Conservation (phyloP, 2,329 filamentous ascomycete species). For the Incumbomyces lentus region DNA sequence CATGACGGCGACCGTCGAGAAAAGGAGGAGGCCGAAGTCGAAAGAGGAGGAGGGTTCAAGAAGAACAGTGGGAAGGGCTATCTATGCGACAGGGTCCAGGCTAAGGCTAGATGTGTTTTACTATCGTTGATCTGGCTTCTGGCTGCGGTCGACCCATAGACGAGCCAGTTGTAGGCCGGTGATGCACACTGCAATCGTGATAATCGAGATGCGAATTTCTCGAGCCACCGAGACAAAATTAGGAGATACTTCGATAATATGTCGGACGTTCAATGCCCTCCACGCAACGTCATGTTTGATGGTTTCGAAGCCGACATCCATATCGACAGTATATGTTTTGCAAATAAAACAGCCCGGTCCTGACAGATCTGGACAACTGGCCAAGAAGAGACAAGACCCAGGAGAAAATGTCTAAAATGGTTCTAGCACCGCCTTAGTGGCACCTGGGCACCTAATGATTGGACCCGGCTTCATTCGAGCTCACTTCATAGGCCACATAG, state of each 20-base stretch:
- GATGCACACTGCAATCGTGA: slow-evolving; percentile 41
- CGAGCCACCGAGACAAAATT: slow-evolving; percentile 39
- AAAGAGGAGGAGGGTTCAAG: too few species aligned
- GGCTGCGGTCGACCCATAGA: slow-evolving; percentile 2
- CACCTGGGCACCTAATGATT: background rate
- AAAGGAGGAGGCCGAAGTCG: background rate
- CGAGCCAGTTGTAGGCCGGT: slow-evolving; percentile 17
- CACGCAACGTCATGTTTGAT: slow-evolving; percentile 38
- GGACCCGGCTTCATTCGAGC: slow-evolving; percentile 1
- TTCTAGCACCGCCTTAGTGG: slow-evolving; percentile 2
- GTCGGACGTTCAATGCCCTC: slow-evolving; percentile 36
- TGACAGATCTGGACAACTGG: background rate
- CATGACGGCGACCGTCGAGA: background rate
- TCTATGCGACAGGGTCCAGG: too few species aligned
- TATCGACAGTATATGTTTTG: slow-evolving; percentile 1
- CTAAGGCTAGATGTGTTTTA: too few species aligned
- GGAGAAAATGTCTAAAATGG: background rate
- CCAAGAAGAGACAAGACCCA: background rate
- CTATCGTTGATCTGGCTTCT: slow-evolving; percentile 1
- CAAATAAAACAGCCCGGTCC: background rate
- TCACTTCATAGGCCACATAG: background rate
- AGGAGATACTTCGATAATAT: slow-evolving; percentile 42
- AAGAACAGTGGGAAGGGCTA: too few species aligned
- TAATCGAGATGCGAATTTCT: slow-evolving; percentile 41
- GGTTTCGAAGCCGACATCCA: slow-evolving; percentile 22